phyloP scores from a whole-genome alignment of 2,329 filamentous ascomycete genomes.

The Sclerotinia subarctica region DNA sequence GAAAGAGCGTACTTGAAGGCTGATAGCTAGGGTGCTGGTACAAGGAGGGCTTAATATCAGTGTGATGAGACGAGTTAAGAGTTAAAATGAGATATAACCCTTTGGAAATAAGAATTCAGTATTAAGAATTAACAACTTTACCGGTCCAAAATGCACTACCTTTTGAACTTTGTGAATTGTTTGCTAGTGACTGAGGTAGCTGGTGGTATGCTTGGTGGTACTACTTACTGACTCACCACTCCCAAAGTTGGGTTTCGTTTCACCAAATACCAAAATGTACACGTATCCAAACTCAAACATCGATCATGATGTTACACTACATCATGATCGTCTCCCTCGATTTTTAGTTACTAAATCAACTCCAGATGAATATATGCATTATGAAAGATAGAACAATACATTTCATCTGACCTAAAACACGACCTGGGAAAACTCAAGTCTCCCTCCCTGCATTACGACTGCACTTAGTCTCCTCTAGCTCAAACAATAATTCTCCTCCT shows the following conservation, averaged over 20 bases:
- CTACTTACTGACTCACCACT: neutral
- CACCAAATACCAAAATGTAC: neutral
- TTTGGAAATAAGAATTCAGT: neutral
- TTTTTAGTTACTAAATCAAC: neutral
- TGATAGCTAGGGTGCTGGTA: neutral
- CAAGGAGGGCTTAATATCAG: slow-evolving; percentile 12
- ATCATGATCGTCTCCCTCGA: neutral
- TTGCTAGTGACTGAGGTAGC: no score
- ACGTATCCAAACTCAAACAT: neutral
- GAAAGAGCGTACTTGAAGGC: slow-evolving; percentile 7
- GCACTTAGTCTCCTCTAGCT: neutral
- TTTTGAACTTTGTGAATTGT: neutral
- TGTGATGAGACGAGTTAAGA: slow-evolving; percentile 13
- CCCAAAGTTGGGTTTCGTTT: neutral
- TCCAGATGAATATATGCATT: no score
- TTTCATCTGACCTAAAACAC: neutral
- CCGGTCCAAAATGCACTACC: no score
- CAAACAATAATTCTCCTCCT: no score
- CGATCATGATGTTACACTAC: neutral
- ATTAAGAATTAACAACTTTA: neutral
- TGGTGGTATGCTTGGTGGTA: neutral
- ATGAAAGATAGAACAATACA: neutral
- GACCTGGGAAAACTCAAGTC: neutral
- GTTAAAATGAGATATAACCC: neutral
- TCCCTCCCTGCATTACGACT: no score